phyloP scores from a whole-genome alignment of 169 alveolate genomes.

The Plasmodium ovale region DNA sequence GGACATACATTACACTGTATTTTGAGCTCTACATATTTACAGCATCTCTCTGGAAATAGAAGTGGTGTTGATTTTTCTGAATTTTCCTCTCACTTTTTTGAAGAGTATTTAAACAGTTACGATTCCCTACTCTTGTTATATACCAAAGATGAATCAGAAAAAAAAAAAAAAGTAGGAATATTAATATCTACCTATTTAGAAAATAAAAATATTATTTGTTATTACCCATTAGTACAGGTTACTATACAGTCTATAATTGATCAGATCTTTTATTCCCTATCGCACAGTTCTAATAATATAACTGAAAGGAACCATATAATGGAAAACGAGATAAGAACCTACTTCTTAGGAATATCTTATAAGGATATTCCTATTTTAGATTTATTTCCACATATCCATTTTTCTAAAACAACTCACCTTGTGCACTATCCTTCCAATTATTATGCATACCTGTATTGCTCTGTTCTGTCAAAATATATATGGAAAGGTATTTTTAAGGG shows the following conservation, averaged over 20 bases:
- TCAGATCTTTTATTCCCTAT: constrained; percentile 63
- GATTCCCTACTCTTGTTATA: constrained; percentile 39
- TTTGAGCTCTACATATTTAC: constrained; percentile 82
- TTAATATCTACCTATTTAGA: constrained; percentile 11
- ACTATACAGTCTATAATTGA: constrained; percentile 74
- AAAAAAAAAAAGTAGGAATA: not conserved
- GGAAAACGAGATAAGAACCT: constrained; percentile 56
- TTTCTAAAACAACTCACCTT: constrained; percentile 84
- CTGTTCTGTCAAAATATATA: constrained; percentile 51
- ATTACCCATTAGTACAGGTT: constrained; percentile 42
- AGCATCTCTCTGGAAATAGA: constrained; percentile 87
- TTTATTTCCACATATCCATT: constrained; percentile 74
- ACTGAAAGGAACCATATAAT: constrained; percentile 39
- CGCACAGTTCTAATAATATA: constrained; percentile 26
- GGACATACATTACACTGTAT: constrained; percentile 87
- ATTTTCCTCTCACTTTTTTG: constrained; percentile 86
- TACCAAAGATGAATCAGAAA: not conserved
- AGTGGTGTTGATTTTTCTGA: constrained; percentile 88
- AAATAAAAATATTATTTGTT: constrained; percentile 65
- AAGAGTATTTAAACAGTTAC: constrained; percentile 70
- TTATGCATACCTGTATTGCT: constrained; percentile 82
- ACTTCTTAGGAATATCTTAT: constrained; percentile 46
- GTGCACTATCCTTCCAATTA: constrained; percentile 85
- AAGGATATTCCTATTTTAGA: constrained; percentile 61
- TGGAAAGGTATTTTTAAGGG: constrained; percentile 59